Evolutionary conservation across 108 stramenopile species (phyloP).

Genomic region (Cyclotella cryptica): DNA sequence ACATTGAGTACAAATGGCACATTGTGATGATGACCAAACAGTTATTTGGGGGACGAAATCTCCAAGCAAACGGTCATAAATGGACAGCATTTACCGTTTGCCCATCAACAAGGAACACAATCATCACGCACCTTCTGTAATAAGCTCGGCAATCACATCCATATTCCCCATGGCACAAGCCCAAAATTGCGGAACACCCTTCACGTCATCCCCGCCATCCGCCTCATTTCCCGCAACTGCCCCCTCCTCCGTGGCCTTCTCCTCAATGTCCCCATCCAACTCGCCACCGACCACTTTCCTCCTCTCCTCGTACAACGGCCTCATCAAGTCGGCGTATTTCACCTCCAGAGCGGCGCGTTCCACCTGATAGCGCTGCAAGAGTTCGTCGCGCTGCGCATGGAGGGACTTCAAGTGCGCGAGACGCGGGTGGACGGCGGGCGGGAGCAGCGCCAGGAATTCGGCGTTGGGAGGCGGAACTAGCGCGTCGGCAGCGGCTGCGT

Average conservation of each 20-base stretch:
- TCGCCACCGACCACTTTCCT: conserved; percentile 53
- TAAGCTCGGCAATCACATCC: conserved; percentile 72
- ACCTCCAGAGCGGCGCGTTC: conserved; percentile 87
- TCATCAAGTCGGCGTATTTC: conserved; percentile 61
- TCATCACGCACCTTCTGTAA: conserved; percentile 65
- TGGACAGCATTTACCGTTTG: too few relatives aligned
- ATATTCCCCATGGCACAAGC: conserved; percentile 76
- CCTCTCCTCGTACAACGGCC: conserved; percentile 78
- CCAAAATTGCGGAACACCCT: conserved; percentile 94
- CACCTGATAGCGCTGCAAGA: conserved; percentile 68
- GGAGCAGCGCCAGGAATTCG: conserved; percentile 58
- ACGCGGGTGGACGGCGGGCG: conserved; percentile 56
- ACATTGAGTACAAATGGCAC: too few relatives aligned
- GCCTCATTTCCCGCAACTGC: conserved; percentile 29
- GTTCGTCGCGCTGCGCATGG: conserved; percentile 60
- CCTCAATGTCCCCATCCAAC: conserved; percentile 36
- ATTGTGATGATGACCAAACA: not conserved
- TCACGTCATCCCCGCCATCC: conserved; percentile 33
- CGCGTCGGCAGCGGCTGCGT: too few relatives aligned
- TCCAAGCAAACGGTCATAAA: too few relatives aligned
- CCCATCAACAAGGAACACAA: too few relatives aligned
- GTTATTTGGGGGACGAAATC: too few relatives aligned
- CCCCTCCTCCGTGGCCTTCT: conserved; percentile 19
- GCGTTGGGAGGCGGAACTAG: too few relatives aligned
- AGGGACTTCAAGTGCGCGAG: conserved; percentile 70